phyloP scores from a whole-genome alignment of 352 stramenopile genomes.

The Phytophthora pisi region DNA sequence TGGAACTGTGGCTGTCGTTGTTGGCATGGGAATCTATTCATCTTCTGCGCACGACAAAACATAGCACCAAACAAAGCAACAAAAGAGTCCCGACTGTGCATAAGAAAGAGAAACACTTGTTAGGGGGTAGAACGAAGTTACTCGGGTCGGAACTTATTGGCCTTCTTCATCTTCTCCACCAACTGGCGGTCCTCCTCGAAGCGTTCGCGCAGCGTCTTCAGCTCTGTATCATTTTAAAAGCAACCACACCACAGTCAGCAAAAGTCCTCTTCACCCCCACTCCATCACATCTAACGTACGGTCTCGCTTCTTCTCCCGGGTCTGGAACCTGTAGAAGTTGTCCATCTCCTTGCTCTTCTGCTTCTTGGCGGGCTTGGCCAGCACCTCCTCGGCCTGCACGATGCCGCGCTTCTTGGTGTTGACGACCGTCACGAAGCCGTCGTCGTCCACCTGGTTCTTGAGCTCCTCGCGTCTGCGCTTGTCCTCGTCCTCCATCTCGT shows the following conservation, averaged over 20 bases:
- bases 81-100: not conserved
- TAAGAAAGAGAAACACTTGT: slow-evolving; percentile 2
- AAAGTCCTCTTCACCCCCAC: not conserved
- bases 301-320: slow-evolving; percentile 84
- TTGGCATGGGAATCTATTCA: not conserved
- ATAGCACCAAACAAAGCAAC: not conserved
- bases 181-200: slow-evolving; percentile 84
- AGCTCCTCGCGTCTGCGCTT: slow-evolving; percentile 64
- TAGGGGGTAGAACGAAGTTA: slow-evolving; percentile 31
- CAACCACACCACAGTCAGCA: slow-evolving; percentile 12
- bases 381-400: slow-evolving; percentile 51
- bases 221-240: slow-evolving; percentile 43
- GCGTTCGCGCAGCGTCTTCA: slow-evolving; percentile 81
- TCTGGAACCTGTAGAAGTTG: slow-evolving; percentile 90
- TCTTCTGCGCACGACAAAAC: not conserved
- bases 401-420: slow-evolving; percentile 81
- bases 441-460: slow-evolving; percentile 82
- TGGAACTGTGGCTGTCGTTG: not conserved
- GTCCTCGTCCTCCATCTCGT: slow-evolving; percentile 71
- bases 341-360: slow-evolving; percentile 83
- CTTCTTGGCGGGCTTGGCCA: slow-evolving; percentile 72
- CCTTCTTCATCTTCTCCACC: slow-evolving; percentile 85
- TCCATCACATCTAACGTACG: slow-evolving; percentile 48
- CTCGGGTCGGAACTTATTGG: slow-evolving; percentile 84
- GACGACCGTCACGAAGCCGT: slow-evolving; percentile 84